These are phyloP conservation scores for Thalia dealbata DNA, from an alignment of 176 grass and related monocot species.

Conservation along the genomic window DNA sequence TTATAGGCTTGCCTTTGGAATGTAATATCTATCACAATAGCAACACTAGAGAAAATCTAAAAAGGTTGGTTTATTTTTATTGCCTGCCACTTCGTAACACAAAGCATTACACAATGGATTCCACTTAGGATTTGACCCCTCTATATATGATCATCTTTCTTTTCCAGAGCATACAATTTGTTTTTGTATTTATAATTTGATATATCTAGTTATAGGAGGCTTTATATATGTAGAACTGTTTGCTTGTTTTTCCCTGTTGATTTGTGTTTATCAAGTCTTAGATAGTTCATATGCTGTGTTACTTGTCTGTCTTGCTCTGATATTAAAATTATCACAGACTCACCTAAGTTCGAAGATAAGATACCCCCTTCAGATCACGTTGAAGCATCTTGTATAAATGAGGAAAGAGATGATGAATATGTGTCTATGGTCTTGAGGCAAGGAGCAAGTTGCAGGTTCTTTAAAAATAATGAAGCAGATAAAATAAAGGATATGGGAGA, in stretches of 20 bases:
- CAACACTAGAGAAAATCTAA: neutral
- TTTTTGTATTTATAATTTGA: neutral
- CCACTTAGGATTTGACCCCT: neutral
- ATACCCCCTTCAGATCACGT: neutral
- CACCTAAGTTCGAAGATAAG: neutral
- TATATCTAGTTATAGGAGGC: neutral
- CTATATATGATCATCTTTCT: neutral
- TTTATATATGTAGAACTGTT: neutral
- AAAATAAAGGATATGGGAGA: neutral
- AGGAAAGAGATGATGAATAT: neutral
- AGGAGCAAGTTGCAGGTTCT: neutral
- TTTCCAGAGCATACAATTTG: neutral
- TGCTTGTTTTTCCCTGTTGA: neutral
- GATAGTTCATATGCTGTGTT: neutral
- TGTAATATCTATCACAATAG: neutral
- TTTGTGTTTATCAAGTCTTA: neutral
- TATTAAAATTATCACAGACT: neutral
- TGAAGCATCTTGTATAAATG: neutral
- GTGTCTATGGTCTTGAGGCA: neutral
- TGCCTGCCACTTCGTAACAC: neutral
- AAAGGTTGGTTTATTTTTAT: neutral
- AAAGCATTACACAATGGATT: neutral
- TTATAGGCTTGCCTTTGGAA: neutral
- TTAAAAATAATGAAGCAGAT: neutral
- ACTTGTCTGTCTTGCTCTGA: neutral